A percentile compares a stretch with the other conserved stretches of the same genome.
Conservation (phyloP, 495 filamentous ascomycete genomes). For the Cercophora scortea region DNA sequence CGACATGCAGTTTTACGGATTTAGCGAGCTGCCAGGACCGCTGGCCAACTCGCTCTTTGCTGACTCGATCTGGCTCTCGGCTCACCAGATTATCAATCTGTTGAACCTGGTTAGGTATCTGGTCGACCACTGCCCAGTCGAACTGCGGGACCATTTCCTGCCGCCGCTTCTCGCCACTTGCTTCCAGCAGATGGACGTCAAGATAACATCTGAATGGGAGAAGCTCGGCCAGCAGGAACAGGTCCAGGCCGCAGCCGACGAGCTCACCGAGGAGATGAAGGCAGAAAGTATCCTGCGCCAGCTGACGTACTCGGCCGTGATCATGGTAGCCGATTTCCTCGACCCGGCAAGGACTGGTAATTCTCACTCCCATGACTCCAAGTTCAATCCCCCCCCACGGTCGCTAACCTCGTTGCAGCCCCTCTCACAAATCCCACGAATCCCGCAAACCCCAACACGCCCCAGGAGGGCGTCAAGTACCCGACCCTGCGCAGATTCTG, state of each 20-base stretch:
- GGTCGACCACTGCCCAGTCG: slow-evolving; percentile 82
- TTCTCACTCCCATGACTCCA: slow-evolving; percentile 5
- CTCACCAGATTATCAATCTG: slow-evolving; percentile 86
- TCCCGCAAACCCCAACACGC: background rate
- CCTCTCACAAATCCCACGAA: background rate
- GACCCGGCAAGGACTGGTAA: slow-evolving; percentile 60
- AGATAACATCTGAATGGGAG: slow-evolving; percentile 83
- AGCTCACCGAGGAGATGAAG: slow-evolving; percentile 93
- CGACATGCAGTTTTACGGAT: slow-evolving; percentile 81
- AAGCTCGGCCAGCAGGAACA: slow-evolving; percentile 51
- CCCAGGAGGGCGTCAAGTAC: slow-evolving; percentile 10
- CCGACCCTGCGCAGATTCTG: slow-evolving; percentile 70
- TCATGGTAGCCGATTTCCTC: slow-evolving; percentile 80
- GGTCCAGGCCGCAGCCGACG: slow-evolving; percentile 49
- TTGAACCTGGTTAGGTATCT: slow-evolving; percentile 78
- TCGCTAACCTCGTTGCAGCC: background rate
- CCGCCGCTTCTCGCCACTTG: slow-evolving; percentile 76
- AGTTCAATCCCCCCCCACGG: background rate
- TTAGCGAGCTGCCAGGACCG: slow-evolving; percentile 73
- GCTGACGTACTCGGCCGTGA: slow-evolving; percentile 81
- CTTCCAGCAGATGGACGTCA: slow-evolving; percentile 77
- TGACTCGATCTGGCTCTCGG: slow-evolving; percentile 75
- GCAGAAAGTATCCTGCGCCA: slow-evolving; percentile 93
- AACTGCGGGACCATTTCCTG: slow-evolving; percentile 69
- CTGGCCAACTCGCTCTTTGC: slow-evolving; percentile 77